phyloP scores from a whole-genome alignment of 2,329 filamentous ascomycete genomes.

The Xylariales sp. region DNA sequence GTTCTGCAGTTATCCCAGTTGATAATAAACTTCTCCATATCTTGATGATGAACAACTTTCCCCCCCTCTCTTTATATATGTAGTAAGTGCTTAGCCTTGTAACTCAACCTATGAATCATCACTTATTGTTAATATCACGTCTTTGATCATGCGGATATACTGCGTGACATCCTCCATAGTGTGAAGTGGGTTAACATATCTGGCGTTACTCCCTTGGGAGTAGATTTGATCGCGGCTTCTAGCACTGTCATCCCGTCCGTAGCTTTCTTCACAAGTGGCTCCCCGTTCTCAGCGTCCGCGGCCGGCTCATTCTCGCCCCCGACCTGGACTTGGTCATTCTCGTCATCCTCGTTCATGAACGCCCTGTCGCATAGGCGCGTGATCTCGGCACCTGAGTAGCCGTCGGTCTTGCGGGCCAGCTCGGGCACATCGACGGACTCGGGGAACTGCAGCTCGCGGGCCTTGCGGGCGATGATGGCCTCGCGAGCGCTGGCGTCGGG shows the following conservation, averaged over 20 bases:
- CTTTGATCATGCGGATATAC: no score
- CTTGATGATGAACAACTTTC: no score
- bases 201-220: constrained; percentile 32
- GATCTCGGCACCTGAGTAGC: constrained; percentile 84
- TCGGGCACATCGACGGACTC: constrained; percentile 64
- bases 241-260: constrained; percentile 19
- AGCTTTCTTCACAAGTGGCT: constrained; percentile 1
- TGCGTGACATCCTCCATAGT: constrained; percentile 22
- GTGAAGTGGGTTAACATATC: constrained; percentile 29
- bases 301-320: no score
- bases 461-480: constrained; percentile 70
- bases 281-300: no score
- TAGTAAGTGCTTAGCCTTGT: no score
- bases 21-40: no score
- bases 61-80: no score
- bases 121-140: no score
- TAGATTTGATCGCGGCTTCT: constrained; percentile 22
- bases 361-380: constrained; percentile 44
- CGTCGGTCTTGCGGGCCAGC: constrained; percentile 63
- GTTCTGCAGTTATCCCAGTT: no score
- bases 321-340: no score
- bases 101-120: no score
- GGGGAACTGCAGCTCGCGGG: constrained; percentile 53
- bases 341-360: constrained; percentile 22
- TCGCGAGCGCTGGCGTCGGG: constrained; percentile 69